Conservation (phyloP, 306 rosid species). For the Casuarina cunninghamiana region DNA sequence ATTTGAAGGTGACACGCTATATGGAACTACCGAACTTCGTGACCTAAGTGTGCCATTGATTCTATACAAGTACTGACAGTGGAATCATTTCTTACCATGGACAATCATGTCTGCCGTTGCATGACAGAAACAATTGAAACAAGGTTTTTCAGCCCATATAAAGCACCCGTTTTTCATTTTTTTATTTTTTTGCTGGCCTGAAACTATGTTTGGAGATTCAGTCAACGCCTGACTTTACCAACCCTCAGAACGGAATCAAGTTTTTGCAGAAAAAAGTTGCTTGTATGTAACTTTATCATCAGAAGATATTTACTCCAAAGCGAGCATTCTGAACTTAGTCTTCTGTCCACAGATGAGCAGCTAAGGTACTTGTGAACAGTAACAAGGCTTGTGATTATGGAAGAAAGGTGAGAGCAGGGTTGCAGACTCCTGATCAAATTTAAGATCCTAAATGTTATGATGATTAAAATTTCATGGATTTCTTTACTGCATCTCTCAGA, state of each 20-base stretch:
- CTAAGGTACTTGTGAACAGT: slow-evolving; percentile 88
- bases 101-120: neutral
- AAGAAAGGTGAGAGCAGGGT: slow-evolving; percentile 57
- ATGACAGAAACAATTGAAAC: neutral
- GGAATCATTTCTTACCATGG: neutral
- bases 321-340: neutral
- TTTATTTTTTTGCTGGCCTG: neutral
- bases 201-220: neutral
- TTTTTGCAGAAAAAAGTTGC: neutral
- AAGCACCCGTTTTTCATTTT: neutral
- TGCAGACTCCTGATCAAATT: neutral
- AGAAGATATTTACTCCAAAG: neutral
- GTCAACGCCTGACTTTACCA: neutral
- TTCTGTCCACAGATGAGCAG: slow-evolving; percentile 70
- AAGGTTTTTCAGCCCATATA: neutral
- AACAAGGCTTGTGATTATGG: slow-evolving; percentile 79
- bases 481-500: too few species aligned
- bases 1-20: neutral
- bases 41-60: too few species aligned
- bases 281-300: neutral
- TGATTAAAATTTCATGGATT: too few species aligned
- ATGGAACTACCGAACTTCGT: neutral
- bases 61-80: too few species aligned
- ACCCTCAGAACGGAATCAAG: neutral
- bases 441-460: too few species aligned